A percentile compares a stretch with the other conserved stretches of the same genome.
Evolutionary conservation across 306 rosid genomes (phyloP).

Genomic region (Vicia sativa): DNA sequence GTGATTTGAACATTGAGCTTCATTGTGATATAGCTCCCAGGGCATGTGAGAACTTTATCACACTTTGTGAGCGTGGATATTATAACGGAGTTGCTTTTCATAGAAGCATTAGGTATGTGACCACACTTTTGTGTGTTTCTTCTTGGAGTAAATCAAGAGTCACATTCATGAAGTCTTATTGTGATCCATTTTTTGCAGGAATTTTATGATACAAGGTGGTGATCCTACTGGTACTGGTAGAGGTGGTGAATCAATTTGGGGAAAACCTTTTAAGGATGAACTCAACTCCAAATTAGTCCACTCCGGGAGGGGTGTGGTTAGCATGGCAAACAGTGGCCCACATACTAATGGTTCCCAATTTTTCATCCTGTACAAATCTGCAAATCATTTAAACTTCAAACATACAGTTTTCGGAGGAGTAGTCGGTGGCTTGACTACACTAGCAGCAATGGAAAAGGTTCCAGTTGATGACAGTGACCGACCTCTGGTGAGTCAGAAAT

Average conservation of each 20-base stretch:
- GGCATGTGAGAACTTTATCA: constrained; percentile 90
- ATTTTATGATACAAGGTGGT: constrained; percentile 98
- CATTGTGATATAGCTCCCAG: constrained; percentile 96
- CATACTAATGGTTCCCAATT: constrained; percentile 98
- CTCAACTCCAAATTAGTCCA: constrained; percentile 89
- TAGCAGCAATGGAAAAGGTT: constrained; percentile 92
- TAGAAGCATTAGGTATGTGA: constrained; percentile 75
- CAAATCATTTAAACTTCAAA: constrained; percentile 88
- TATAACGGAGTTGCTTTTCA: constrained; percentile 90
- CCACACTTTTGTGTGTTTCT: constrained; percentile 24
- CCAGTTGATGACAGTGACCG: constrained; percentile 85
- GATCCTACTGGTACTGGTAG: constrained; percentile 96
- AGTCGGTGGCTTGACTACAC: constrained; percentile 89
- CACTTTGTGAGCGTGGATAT: constrained; percentile 93
- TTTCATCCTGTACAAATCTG: constrained; percentile 92
- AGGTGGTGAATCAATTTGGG: constrained; percentile 99
- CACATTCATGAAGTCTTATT: constrained; percentile 12
- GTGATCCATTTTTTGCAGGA: constrained; percentile 53
- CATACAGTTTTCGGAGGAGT: constrained; percentile 93
- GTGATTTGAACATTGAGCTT: constrained; percentile 94
- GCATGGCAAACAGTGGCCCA: constrained; percentile 99
- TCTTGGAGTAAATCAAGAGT: constrained; percentile 14
- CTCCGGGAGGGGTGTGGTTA: constrained; percentile 93
- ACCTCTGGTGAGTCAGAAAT: constrained; percentile 64
- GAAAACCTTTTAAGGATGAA: constrained; percentile 90